Evolutionary conservation across 2,329 filamentous ascomycete species (phyloP).

Genomic region (Blastomyces parvus): DNA sequence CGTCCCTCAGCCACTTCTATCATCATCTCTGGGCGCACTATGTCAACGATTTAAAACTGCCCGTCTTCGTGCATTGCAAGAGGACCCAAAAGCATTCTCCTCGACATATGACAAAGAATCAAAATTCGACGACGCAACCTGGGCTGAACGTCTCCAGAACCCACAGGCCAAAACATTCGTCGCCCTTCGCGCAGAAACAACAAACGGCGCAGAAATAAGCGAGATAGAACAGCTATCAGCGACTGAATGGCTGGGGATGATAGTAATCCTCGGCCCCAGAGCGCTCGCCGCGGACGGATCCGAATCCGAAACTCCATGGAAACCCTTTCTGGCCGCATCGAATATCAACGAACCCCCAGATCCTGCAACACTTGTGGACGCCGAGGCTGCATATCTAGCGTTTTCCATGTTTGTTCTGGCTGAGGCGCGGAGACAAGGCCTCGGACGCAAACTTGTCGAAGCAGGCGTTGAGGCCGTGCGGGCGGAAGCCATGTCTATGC

Average conservation of each 20-base stretch:
- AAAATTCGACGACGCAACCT: constrained; percentile 19
- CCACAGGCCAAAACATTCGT: constrained; percentile 22
- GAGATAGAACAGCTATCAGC: constrained; percentile 11
- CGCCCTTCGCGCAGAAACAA: constrained; percentile 14
- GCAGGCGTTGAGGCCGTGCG: constrained; percentile 11
- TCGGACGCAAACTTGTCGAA: constrained; percentile 19
- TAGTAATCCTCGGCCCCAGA: constrained; percentile 22
- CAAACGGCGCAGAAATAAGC: background rate
- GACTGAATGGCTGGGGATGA: constrained; percentile 25
- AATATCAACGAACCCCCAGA: background rate
- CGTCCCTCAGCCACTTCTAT: constrained; percentile 10
- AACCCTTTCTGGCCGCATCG: constrained; percentile 7
- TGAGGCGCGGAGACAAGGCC: constrained; percentile 17
- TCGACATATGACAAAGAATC: constrained; percentile 25
- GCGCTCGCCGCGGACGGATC: constrained; percentile 10
- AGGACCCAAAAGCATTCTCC: constrained; percentile 23
- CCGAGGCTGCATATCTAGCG: constrained; percentile 19
- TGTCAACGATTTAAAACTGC: constrained; percentile 18
- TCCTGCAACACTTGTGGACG: constrained; percentile 10
- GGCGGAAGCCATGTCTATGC: constrained; percentile 11
- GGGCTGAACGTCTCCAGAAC: constrained; percentile 23
- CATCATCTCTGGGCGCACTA: constrained; percentile 7
- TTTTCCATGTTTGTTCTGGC: constrained; percentile 24
- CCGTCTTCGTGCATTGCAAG: constrained; percentile 22
- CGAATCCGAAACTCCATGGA: constrained; percentile 10